Conservation (phyloP, 768 basidiomycete genomes). For the Chalciporus chontae region DNA sequence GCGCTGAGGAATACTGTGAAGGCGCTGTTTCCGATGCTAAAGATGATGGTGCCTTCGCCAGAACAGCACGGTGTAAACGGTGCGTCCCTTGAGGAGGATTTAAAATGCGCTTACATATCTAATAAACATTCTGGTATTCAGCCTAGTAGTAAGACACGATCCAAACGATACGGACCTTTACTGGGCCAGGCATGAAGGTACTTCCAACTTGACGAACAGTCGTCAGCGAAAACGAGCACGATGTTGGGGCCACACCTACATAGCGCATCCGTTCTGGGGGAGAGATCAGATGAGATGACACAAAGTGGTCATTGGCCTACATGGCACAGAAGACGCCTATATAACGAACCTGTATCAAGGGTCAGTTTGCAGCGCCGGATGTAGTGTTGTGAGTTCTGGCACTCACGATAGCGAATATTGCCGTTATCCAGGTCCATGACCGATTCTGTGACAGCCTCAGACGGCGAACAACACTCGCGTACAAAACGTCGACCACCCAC, state of each 20-base stretch:
- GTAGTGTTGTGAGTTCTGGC: neutral
- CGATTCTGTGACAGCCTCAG: neutral
- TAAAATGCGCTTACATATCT: too few species aligned
- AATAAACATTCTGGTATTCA: too few species aligned
- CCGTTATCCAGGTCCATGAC: slow-evolving; percentile 8
- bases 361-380: neutral
- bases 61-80: too few species aligned
- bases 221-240: neutral
- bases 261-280: too few species aligned
- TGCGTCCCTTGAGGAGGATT: too few species aligned
- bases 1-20: neutral
- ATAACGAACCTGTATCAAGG: slow-evolving; percentile 6
- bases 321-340: neutral
- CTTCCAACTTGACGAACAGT: neutral
- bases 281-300: too few species aligned
- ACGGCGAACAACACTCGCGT: too few species aligned
- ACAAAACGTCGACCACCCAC: neutral
- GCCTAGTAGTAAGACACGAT: neutral
- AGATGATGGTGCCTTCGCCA: too few species aligned
- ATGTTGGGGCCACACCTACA: neutral
- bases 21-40: too few species aligned
- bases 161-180: neutral
- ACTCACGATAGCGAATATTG: slow-evolving; percentile 2
- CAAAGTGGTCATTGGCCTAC: neutral
- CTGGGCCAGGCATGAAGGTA: neutral